Evolutionary conservation across 306 rosid genomes (phyloP), one percentile per base, ranked within the genome.

Genomic region (Sicyos edulis): DNA sequence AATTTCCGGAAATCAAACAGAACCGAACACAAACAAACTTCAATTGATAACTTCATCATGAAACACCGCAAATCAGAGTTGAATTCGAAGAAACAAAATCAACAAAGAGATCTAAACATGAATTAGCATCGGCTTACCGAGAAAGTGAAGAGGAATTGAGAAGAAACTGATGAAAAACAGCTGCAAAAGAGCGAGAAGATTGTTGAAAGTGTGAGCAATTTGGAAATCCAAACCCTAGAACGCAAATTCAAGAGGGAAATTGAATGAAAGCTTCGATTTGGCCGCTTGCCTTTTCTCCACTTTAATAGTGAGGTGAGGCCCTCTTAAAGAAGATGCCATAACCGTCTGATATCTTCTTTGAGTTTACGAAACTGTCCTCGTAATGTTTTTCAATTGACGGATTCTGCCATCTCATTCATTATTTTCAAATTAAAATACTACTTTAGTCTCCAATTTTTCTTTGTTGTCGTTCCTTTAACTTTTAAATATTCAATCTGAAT

Each of bases 271-370:
- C 54, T 40, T 47, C 20, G 72, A 47, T 47, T 67, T 11, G 34
- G 40, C 54, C 8, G 37, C 19, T 34, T 15, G 15, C 42, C 42
- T 7, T 37, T 14, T 14, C 58, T 13, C 58, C 26, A 26, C 10
- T 69, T 68, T 69, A 22, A 69, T 16, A 16, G 7, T 21, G 54
- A 2, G 72, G 72, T 67, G 54, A 2, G 72, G 72, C 47, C 72
- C 34, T 65, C 21, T 14, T 42, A 42, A 42, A 42, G 4, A 3
- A 26, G 59, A 26, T 29, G 51, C 73, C 73, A 51, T 24, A 69
- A 69, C 73, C 47, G 73, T 16, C 37, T 1, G 14, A 50, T 69
- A 69, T 51, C 9, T 14, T 19, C 2, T 8, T 0, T 0, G 22
- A 24, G 7, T 50, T 16, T 15, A 69, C 73, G 0, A 26, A 69